phyloP scores from a whole-genome alignment of 352 stramenopile genomes.

The Pythium volutum region DNA sequence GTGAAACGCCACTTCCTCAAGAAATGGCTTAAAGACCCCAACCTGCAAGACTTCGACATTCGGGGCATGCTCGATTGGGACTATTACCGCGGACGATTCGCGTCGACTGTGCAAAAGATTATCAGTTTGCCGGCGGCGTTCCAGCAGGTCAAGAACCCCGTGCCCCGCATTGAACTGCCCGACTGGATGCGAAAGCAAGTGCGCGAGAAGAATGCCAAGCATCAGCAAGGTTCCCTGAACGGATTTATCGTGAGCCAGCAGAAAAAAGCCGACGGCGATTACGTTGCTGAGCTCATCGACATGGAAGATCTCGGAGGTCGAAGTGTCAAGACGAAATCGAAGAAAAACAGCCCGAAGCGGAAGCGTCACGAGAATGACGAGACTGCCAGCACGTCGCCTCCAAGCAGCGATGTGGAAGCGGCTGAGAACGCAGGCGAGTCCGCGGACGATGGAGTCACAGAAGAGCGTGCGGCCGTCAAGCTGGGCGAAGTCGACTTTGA shows the following conservation, averaged over 20 bases:
- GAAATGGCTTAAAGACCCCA: constrained; percentile 95
- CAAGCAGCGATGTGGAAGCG: constrained; percentile 11
- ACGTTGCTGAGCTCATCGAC: constrained; percentile 65
- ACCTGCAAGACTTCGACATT: constrained; percentile 92
- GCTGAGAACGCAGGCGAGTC: constrained; percentile 27
- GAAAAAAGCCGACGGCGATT: constrained; percentile 28
- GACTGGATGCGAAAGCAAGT: constrained; percentile 96
- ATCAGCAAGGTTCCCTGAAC: constrained; percentile 85
- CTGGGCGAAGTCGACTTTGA: constrained; percentile 57
- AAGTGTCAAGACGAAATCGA: not conserved
- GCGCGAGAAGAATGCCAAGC: constrained; percentile 83
- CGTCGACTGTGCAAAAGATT: constrained; percentile 97
- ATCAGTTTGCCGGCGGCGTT: constrained; percentile 98
- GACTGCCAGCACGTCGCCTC: constrained; percentile 13
- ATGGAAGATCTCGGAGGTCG: constrained; percentile 55
- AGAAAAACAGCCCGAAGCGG: constrained; percentile 10
- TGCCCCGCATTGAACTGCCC: constrained; percentile 94
- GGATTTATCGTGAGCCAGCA: constrained; percentile 75
- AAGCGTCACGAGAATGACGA: constrained; percentile 4
- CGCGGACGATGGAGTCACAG: constrained; percentile 7
- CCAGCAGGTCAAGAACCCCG: constrained; percentile 96
- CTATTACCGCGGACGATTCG: constrained; percentile 93
- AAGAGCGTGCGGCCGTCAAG: constrained; percentile 28
- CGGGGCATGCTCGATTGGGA: constrained; percentile 98
- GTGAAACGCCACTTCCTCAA: constrained; percentile 96